Evolutionary conservation across 2,329 filamentous ascomycete genomes (phyloP).

Genomic region (Colletotrichum abscissum): DNA sequence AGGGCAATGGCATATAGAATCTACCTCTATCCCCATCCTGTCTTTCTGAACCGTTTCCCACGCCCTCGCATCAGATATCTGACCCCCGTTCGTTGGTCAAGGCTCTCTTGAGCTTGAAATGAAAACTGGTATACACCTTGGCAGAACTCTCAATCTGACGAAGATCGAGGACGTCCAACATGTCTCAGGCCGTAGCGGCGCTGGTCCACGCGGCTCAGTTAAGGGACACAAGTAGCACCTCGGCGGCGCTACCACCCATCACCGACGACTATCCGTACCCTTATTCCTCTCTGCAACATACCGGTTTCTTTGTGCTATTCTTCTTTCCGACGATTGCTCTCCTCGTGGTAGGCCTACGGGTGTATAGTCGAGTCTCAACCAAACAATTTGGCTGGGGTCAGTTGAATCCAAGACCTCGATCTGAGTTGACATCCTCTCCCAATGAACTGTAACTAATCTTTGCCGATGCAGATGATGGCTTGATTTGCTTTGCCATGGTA

Average conservation of each 20-base stretch:
- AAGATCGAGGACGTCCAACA: not conserved
- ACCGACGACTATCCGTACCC: conserved; percentile 28
- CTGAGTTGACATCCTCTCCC: not conserved
- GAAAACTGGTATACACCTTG: not conserved
- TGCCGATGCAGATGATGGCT: conserved; percentile 8
- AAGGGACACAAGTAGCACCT: not conserved
- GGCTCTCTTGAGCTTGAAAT: conserved; percentile 11
- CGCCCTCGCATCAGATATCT: not conserved
- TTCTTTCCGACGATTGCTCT: conserved; percentile 25
- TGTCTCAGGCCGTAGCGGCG: conserved; percentile 27
- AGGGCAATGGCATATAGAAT: conserved; percentile 14
- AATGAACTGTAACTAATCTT: not conserved
- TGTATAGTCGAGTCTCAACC: conserved; percentile 26
- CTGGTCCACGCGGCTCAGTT: conserved; percentile 26
- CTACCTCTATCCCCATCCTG: not conserved
- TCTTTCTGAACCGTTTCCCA: conserved; percentile 6
- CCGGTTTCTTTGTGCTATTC: conserved; percentile 26
- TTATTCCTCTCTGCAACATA: conserved; percentile 18
- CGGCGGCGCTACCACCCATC: conserved; percentile 7
- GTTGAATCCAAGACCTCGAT: not conserved
- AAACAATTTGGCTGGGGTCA: conserved; percentile 34
- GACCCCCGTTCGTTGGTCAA: not conserved
- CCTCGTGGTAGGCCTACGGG: conserved; percentile 19
- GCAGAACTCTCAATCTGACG: not conserved
- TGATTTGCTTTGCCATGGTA: conserved; percentile 33